Conservation (phyloP, 1,139 yeast species). For the Suhomyces taliae region DNA sequence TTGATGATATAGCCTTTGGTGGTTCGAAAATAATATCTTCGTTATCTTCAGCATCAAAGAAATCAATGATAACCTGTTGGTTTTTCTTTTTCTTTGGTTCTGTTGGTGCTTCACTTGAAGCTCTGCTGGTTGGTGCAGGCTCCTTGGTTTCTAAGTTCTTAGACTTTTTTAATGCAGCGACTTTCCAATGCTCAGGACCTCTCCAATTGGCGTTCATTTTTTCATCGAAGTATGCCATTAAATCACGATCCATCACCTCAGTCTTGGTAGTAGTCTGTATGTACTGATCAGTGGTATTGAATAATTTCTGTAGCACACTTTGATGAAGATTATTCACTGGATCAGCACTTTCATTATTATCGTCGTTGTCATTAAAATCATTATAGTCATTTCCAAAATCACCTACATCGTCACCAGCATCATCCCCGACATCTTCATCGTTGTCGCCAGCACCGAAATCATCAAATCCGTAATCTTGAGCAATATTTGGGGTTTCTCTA, state of each 20-base stretch:
- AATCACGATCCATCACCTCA: constrained; percentile 59
- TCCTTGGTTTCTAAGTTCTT: constrained; percentile 13
- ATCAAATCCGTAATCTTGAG: constrained; percentile 32
- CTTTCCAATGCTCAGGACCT: constrained; percentile 95
- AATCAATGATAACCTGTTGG: constrained; percentile 46
- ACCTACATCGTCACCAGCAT: constrained; percentile 18
- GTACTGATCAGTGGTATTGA: constrained; percentile 22
- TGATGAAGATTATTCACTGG: constrained; percentile 23
- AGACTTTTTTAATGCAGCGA: constrained; percentile 53
- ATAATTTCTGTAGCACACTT: constrained; percentile 25
- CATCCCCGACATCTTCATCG: constrained; percentile 15
- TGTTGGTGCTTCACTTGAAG: constrained; percentile 5
- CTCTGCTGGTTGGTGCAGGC: background rate
- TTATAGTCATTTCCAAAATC: constrained; percentile 16
- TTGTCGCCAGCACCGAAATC: constrained; percentile 22
- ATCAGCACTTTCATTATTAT: constrained; percentile 13
- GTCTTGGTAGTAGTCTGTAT: constrained; percentile 16
- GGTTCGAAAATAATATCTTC: constrained; percentile 55
- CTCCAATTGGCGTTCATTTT: constrained; percentile 74
- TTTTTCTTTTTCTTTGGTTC: constrained; percentile 30
- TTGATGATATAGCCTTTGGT: constrained; percentile 29
- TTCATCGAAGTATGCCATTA: constrained; percentile 80
- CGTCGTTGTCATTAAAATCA: constrained; percentile 19
- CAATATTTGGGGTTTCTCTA: constrained; percentile 2
- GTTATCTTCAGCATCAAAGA: constrained; percentile 43